Evolutionary conservation across 768 basidiomycete genomes (phyloP), one percentile per base, ranked within the genome.

Genomic region (Leucosporidium scottii): DNA sequence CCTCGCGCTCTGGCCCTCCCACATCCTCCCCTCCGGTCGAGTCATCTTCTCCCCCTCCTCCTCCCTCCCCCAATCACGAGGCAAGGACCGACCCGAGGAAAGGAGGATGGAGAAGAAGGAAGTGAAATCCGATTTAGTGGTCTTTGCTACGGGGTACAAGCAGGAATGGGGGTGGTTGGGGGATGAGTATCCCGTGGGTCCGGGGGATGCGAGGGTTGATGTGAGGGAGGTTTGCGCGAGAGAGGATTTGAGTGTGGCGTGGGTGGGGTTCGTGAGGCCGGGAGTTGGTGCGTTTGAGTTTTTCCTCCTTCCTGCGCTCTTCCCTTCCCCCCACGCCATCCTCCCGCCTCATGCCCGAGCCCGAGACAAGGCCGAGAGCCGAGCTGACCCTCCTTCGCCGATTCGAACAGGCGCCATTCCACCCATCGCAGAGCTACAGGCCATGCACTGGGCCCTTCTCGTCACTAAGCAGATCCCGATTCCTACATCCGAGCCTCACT

Each of bases 371-470:
- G n/a, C n/a, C n/a, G n/a, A n/a, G 8, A 44, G 39, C 39, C 39
- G 39, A 44, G 39, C 39, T 44, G 83, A 2, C 83, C 84, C 18
- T n/a, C 25, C 47, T 4, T 27, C 3, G 12, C 49, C 39, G 10
- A 9, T 25, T 39, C 12, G n/a, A 31, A 34, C 4, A 69, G 64
- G 70, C 34, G 70, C 74, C 3, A 75, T 75, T 39, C 74, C 74
- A 1, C 74, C 74, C 20, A 83, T 86, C 59, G 81, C 85, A 1
- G 85, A 86, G 75, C 83, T 84, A 80, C 85, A 86, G 69, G 74
- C 80, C 1, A 82, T 85, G 77, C 83, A 85, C 71, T 85, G 83
- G 83, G 82, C 84, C 60, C 80, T 82, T 8, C 72, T 84, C 8
- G 75, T 84, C 47, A 81, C 81, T 68, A 78, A 79, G 4, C 75